Base-by-base conservation (phyloP, 495 filamentous ascomycete genomes). In the Peziza echinospora region DNA sequence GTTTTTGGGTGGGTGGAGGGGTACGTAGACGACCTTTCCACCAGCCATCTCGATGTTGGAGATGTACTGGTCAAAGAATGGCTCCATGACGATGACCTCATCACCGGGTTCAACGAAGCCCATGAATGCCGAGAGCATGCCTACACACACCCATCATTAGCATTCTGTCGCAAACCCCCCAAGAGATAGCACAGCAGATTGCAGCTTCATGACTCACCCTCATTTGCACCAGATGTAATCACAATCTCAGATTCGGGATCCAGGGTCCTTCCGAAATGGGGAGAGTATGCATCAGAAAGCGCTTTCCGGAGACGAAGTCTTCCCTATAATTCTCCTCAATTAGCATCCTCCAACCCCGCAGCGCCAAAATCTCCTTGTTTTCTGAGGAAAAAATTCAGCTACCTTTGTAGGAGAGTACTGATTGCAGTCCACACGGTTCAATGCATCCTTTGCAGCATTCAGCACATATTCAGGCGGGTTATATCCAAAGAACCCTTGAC, bases 51-150 rank as follows among this genome's bases (percentile, higher is more conserved):
- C 80, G 45, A 97, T 94, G 64, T 96, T 96, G 66, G 75, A 79
- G 50, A 96, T 89, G 61, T 94, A 93, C 76, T 97, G 89, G 64
- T 97, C 89, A 58, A 94, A 97, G 67, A 93, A 97, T 5, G 89
- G 89, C 67, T 97, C 89, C 64, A 97, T 93, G 45, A 97, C 73
- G 37, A 97, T 93, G 44, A 94, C 91, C 62, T 97, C 89, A 55
- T 97, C 89, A 4, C 82, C 89, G 0, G 71, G 71, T 63, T 97
- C 89, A 48, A 97, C 77, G 53, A 97, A 96, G 5, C 70, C 89
- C 89, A 97, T 94, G 59, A 97, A 94, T 1, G 89, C 89, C 54
- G 79, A 83, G 30, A 97, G 71, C 80, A 93, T 94, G 26, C 75
- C n/a, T n/a, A n/a, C n/a, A n/a, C n/a, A n/a, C n/a, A n/a, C n/a